Percentiles rank a stretch among this genome's conserved stretches.
Conservation (phyloP, 2,329 filamentous ascomycete species). For the Clarireedia hainanense region DNA sequence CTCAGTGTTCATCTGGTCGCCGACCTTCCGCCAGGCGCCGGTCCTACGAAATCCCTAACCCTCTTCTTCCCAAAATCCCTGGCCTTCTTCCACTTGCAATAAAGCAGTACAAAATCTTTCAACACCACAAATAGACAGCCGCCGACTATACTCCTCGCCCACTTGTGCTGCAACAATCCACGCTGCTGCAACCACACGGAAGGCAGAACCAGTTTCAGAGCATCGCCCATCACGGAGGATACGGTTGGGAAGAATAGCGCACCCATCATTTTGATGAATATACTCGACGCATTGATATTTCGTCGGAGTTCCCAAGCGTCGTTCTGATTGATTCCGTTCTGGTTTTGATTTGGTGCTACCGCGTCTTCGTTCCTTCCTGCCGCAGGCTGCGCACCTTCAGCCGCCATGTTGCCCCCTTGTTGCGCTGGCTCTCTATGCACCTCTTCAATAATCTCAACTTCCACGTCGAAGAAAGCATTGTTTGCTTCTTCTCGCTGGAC, state of each 20-base stretch:
- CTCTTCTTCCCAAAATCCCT: conserved; percentile 46
- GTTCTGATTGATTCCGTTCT: background rate
- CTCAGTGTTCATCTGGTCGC: too few relatives aligned
- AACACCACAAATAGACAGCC: conserved; percentile 83
- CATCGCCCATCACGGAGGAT: conserved; percentile 68
- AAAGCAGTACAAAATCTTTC: conserved; percentile 58
- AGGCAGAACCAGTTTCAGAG: conserved; percentile 63
- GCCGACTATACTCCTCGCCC: conserved; percentile 83
- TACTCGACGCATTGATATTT: conserved; percentile 40
- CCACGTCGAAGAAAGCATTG: conserved; percentile 23
- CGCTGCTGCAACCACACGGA: conserved; percentile 47
- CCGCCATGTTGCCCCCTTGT: background rate
- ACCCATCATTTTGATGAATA: conserved; percentile 55
- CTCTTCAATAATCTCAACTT: conserved; percentile 16
- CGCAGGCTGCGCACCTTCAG: background rate
- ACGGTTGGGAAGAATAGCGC: conserved; percentile 76
- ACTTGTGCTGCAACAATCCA: conserved; percentile 66
- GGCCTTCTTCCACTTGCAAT: conserved; percentile 55
- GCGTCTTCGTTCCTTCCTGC: background rate
- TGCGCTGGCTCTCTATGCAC: background rate
- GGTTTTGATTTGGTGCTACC: background rate
- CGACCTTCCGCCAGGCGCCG: background rate
- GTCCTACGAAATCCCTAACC: conserved; percentile 31
- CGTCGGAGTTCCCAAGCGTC: conserved; percentile 18
- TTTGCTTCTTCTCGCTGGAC: conserved; percentile 27